Conservation (phyloP, 2,329 filamentous ascomycete species). For the Fusarium sp. region DNA sequence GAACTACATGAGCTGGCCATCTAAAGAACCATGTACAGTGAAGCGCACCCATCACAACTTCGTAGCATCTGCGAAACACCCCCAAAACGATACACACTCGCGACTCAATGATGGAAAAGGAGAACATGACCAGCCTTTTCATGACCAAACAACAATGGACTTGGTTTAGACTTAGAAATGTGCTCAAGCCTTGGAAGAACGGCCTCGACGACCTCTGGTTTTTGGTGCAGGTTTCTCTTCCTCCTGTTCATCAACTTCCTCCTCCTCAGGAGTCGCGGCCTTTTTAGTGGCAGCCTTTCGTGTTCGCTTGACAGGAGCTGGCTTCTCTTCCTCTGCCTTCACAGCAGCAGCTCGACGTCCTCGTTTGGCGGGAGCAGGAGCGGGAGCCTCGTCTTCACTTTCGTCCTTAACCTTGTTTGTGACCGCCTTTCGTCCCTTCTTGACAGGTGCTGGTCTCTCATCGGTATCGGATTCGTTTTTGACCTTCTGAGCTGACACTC, state of each 20-base stretch:
- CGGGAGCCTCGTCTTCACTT: constrained; percentile 30
- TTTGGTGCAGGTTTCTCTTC: constrained; percentile 51
- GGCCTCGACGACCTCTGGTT: constrained; percentile 44
- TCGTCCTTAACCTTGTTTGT: constrained; percentile 41
- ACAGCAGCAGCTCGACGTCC: constrained; percentile 26
- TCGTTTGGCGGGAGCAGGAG: constrained; percentile 49
- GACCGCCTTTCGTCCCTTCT: constrained; percentile 30
- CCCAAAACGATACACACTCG: constrained; percentile 17
- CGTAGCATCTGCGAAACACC: constrained; percentile 12
- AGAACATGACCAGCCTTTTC: neutral
- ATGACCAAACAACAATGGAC: neutral
- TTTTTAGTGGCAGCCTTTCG: constrained; percentile 38
- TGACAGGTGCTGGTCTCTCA: constrained; percentile 30
- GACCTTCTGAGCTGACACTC: constrained; percentile 26
- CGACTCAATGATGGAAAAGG: neutral
- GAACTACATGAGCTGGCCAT: constrained; percentile 1
- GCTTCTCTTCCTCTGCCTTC: constrained; percentile 36
- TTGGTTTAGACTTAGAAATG: neutral
- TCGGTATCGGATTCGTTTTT: constrained; percentile 31
- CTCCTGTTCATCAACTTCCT: constrained; percentile 25
- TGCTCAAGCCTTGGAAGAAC: constrained; percentile 42
- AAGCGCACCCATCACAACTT: neutral
- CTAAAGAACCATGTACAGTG: neutral
- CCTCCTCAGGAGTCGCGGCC: constrained; percentile 20
- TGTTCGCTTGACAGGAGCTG: constrained; percentile 26